These are phyloP conservation scores for Solanum sejunctum DNA, from an alignment of 257 asterid species.

Conservation along the genomic window DNA sequence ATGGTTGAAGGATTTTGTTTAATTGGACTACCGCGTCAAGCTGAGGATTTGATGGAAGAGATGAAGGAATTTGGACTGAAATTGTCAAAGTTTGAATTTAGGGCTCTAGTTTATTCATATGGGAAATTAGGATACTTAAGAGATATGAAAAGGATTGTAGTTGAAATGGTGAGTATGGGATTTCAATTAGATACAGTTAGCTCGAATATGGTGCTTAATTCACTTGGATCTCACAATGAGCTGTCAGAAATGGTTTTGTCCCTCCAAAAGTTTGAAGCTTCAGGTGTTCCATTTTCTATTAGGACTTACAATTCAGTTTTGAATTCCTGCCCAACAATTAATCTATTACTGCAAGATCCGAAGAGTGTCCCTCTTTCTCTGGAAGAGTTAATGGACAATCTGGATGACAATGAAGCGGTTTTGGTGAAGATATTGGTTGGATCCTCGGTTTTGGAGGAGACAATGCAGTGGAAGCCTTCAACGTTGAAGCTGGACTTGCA, in stretches of 20 bases:
- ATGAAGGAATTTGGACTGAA: constrained; percentile 49
- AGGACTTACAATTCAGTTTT: constrained; percentile 71
- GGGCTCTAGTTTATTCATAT: constrained; percentile 54
- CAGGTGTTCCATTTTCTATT: constrained; percentile 24
- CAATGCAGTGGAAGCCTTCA: constrained; percentile 37
- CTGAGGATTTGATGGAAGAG: constrained; percentile 47
- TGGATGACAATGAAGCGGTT: constrained; percentile 34
- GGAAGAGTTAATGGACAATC: constrained; percentile 27
- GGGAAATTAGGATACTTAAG: constrained; percentile 58
- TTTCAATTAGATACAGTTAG: constrained; percentile 57
- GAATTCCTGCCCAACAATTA: constrained; percentile 52
- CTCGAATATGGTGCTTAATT: constrained; percentile 71
- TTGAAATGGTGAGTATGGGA: constrained; percentile 44
- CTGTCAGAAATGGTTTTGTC: constrained; percentile 42
- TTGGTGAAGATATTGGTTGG: constrained; percentile 44
- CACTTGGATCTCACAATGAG: constrained; percentile 50
- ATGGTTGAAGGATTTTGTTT: constrained; percentile 48
- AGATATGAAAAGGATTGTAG: constrained; percentile 56
- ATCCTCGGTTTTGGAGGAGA: constrained; percentile 34
- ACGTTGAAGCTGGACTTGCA: constrained; percentile 84
- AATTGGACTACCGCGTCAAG: constrained; percentile 49
- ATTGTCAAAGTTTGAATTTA: constrained; percentile 44
- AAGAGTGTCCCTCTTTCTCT: constrained; percentile 41
- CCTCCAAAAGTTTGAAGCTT: constrained; percentile 51
- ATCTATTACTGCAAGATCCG: constrained; percentile 31